These are phyloP conservation scores for Amyloporia xantha DNA, from an alignment of 768 basidiomycete species.

Conservation along the genomic window DNA sequence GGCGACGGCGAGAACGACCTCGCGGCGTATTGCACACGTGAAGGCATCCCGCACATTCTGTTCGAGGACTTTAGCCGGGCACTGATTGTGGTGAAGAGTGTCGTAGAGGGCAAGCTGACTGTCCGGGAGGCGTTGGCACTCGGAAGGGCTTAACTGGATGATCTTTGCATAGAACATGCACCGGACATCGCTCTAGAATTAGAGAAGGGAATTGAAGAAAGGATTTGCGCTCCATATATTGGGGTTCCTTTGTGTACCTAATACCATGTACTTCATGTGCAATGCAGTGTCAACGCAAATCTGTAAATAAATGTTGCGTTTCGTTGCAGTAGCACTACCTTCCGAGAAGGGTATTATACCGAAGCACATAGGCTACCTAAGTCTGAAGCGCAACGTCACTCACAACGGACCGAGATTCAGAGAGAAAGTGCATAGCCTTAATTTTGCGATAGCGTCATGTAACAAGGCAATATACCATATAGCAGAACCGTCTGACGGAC, in stretches of 20 bases:
- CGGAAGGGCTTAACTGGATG: constrained; percentile 14
- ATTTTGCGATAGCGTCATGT: constrained; percentile 18
- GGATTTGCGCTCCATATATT: background rate
- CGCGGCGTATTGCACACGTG: constrained; percentile 70
- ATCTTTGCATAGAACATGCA: background rate
- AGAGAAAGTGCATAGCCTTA: constrained; percentile 16
- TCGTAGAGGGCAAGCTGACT: constrained; percentile 67
- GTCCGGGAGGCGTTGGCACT: constrained; percentile 38
- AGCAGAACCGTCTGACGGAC: constrained; percentile 7
- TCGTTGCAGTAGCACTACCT: too few species aligned
- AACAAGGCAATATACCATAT: constrained; percentile 19
- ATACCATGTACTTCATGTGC: too few species aligned
- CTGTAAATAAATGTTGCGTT: too few species aligned
- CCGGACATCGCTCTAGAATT: background rate
- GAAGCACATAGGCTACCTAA: too few species aligned
- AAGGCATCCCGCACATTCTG: constrained; percentile 72
- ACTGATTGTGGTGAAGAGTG: constrained; percentile 49
- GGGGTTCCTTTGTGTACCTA: too few species aligned
- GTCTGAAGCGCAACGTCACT: too few species aligned
- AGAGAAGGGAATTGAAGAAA: background rate
- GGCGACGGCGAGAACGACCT: constrained; percentile 79
- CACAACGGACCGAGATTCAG: too few species aligned
- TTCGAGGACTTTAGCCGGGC: constrained; percentile 70
- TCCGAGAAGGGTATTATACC: too few species aligned
- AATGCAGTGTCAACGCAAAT: too few species aligned